Evolutionary conservation across 306 rosid genomes (phyloP).

Genomic region (Quercus suber): DNA sequence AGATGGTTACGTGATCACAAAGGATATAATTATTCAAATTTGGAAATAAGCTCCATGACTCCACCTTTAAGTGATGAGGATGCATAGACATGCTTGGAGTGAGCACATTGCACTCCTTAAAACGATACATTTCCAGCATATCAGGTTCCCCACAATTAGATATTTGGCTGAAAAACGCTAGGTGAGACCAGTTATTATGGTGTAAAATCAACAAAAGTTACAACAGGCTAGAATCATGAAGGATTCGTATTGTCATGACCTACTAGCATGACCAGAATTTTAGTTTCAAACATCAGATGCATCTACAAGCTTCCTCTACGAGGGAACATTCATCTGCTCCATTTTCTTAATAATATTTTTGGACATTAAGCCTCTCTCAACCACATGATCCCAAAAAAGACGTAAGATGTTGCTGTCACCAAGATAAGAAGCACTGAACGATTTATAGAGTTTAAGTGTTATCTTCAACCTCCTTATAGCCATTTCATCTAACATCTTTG

Average conservation of each 20-base stretch:
- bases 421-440: slow-evolving; percentile 47
- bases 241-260: background rate
- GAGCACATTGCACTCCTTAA: background rate
- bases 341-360: slow-evolving; percentile 54
- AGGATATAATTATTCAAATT: background rate
- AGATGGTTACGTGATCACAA: background rate
- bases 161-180: background rate
- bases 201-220: background rate
- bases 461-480: slow-evolving; percentile 60
- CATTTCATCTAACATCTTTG: slow-evolving; percentile 64
- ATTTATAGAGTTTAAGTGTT: slow-evolving; percentile 57
- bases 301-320: background rate
- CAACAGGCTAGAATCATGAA: background rate
- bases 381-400: slow-evolving; percentile 66
- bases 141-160: background rate
- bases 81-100: background rate
- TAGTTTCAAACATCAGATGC: background rate
- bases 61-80: background rate
- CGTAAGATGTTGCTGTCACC: slow-evolving; percentile 35
- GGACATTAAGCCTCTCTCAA: slow-evolving; percentile 68
- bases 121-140: background rate
- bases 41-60: background rate
- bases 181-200: background rate
- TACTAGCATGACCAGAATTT: background rate
- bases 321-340: slow-evolving; percentile 23